Conservation (phyloP, 345 rosid genomes). For the Punica granatum region DNA sequence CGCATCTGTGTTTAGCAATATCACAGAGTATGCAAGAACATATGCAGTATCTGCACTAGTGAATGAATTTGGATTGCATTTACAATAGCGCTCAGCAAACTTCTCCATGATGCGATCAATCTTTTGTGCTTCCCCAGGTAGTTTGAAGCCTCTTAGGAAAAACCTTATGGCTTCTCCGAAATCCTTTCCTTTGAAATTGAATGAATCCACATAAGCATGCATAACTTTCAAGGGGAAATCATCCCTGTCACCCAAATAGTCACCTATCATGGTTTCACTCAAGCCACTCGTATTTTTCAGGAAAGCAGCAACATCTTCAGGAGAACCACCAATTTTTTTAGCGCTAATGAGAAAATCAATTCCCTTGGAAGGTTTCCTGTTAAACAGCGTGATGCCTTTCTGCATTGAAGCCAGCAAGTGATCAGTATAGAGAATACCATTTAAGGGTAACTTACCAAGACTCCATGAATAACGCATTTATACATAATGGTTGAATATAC, state of each 20-base stretch:
- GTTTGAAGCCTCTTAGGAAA: constrained; percentile 80
- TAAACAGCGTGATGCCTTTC: constrained; percentile 83
- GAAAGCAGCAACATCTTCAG: constrained; percentile 77
- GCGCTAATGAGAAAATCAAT: constrained; percentile 69
- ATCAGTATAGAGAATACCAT: constrained; percentile 17
- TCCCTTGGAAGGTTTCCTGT: constrained; percentile 88
- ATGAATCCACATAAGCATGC: constrained; percentile 96
- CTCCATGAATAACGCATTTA: not conserved
- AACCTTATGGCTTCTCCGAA: constrained; percentile 92
- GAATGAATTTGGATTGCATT: constrained; percentile 85
- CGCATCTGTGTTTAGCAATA: constrained; percentile 96
- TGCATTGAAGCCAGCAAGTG: constrained; percentile 41
- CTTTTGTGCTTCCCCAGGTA: constrained; percentile 99
- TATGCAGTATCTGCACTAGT: constrained; percentile 95
- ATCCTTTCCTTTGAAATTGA: constrained; percentile 72
- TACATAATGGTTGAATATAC: not conserved
- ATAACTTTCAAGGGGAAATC: constrained; percentile 81
- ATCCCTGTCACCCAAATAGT: constrained; percentile 95
- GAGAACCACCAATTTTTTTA: constrained; percentile 67
- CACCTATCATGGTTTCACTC: constrained; percentile 83
- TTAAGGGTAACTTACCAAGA: not conserved
- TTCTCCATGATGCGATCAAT: constrained; percentile 96
- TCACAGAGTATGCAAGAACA: constrained; percentile 93
- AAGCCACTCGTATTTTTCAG: constrained; percentile 64
- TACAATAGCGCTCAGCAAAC: constrained; percentile 96